Evolutionary conservation across 2,329 filamentous ascomycete species (phyloP).

Genomic region (Sclerotinia glacialis): DNA sequence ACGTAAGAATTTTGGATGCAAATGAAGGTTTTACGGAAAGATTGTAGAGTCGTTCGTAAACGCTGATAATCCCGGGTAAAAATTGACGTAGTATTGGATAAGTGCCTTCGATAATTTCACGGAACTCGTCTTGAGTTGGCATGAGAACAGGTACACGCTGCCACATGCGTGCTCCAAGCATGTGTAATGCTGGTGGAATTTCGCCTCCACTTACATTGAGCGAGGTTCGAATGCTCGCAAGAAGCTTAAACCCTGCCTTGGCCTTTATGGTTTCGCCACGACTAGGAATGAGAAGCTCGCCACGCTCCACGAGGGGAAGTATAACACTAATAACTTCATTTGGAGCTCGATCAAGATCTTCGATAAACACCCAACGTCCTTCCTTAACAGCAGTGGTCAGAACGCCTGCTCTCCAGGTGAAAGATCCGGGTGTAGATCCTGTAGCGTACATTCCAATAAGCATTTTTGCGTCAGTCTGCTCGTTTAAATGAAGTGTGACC

Average conservation of each 20-base stretch:
- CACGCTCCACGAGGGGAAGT: slow-evolving; percentile 84
- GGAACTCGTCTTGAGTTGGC: slow-evolving; percentile 67
- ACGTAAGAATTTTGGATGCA: slow-evolving; percentile 48
- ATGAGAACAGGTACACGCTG: slow-evolving; percentile 66
- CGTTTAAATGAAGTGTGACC: slow-evolving; percentile 93
- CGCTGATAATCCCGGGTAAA: slow-evolving; percentile 55
- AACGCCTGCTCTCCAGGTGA: slow-evolving; percentile 88
- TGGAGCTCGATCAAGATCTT: slow-evolving; percentile 92
- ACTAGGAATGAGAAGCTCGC: slow-evolving; percentile 86
- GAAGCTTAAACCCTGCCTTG: slow-evolving; percentile 79
- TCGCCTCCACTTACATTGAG: slow-evolving; percentile 64
- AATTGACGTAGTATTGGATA: slow-evolving; percentile 69
- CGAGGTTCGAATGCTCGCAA: slow-evolving; percentile 84
- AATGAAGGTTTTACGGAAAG: slow-evolving; percentile 46
- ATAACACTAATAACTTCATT: slow-evolving; percentile 93
- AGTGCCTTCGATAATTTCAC: slow-evolving; percentile 66
- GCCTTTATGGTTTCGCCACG: slow-evolving; percentile 83
- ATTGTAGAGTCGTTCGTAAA: slow-evolving; percentile 54
- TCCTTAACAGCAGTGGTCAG: slow-evolving; percentile 91
- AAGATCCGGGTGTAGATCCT: slow-evolving; percentile 81
- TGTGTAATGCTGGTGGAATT: slow-evolving; percentile 61
- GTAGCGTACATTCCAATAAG: slow-evolving; percentile 93
- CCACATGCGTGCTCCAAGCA: slow-evolving; percentile 88
- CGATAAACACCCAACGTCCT: slow-evolving; percentile 94
- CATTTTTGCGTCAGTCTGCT: slow-evolving; percentile 97